Base-by-base conservation (phyloP, 331 rosid species). In the Dryas integrifolia region DNA sequence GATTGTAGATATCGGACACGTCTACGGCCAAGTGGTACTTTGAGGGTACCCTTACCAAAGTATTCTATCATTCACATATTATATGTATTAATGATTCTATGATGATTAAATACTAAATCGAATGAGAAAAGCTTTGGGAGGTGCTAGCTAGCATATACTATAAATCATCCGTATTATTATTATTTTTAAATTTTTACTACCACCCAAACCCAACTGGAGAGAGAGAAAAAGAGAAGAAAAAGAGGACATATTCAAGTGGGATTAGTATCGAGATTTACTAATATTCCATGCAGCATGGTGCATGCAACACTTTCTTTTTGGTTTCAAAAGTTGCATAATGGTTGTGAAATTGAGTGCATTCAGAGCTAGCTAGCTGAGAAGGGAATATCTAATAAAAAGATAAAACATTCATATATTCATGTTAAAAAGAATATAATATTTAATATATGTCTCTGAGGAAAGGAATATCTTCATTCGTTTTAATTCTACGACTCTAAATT, bases 391-490 rank as follows among this genome's bases (percentile, higher is more conserved):
- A 77, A 82, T 88, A 44, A 82, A 81, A 80, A 81, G 45, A 77
- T 43, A 78, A 76, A 83, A 92, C 96, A 92, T 83, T 55, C 40
- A 41, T 74, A 30, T 64, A 65, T 3, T 80, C 82, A 84, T 77
- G 72, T 66, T 76, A 77, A 70, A 77, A 70, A 72, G 92, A 85
- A 88, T 83, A 85, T 80, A 85, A 85, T 84, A 86, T 86, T 80
- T 84, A 15, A 63, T 21, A 21, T 21, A 21, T 45, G 78, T 58
- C 85, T 58, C 73, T 74, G 87, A 92, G 96, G 79, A 46, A 87
- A 90, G 77, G 99, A 92, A 92, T 95, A 92, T 95, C 98, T 87
- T 80, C 88, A 84, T 92, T 87, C 88, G 85, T 92, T 87, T 87
- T 90, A 91, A 88, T 87, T 88, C 96, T 86, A 82, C 85, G 97